These are phyloP conservation scores for Adansonia rubrostipa DNA, from an alignment of 441 rosid species.

Conservation along the genomic window DNA sequence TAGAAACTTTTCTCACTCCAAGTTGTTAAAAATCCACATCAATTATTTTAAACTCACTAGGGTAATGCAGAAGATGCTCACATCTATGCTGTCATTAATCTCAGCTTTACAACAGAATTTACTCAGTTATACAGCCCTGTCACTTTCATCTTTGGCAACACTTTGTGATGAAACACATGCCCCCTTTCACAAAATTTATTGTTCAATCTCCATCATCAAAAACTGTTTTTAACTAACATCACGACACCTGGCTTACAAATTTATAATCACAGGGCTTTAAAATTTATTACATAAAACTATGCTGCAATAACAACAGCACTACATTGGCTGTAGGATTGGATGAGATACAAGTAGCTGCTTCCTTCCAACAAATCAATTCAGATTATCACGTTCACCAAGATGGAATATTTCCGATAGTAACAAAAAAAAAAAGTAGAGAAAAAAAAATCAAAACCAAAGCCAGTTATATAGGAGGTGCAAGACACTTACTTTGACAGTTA, in stretches of 20 bases:
- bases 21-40: conserved; percentile 4
- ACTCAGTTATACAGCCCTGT: neutral
- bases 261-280: too few species aligned
- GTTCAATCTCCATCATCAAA: conserved; percentile 1
- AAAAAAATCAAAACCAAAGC: conserved; percentile 5
- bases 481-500: conserved; percentile 82
- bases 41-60: neutral
- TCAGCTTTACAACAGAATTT: neutral
- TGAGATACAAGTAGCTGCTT: neutral
- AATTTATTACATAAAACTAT: neutral
- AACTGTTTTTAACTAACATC: neutral
- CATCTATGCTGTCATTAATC: neutral
- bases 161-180: neutral
- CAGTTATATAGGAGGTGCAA: conserved; percentile 3
- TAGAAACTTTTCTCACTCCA: conserved; percentile 11
- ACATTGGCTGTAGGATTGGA: neutral
- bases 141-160: neutral
- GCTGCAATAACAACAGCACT: neutral
- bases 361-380: conserved; percentile 14
- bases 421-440: neutral
- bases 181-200: neutral
- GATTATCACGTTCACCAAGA: neutral
- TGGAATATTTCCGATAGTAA: neutral
- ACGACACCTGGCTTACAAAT: neutral
- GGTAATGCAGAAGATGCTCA: neutral